Percentiles rank a stretch among this genome's conserved stretches.
Conservation (phyloP, 371 early-diverging fungal genomes). For the Mortierella sp. region DNA sequence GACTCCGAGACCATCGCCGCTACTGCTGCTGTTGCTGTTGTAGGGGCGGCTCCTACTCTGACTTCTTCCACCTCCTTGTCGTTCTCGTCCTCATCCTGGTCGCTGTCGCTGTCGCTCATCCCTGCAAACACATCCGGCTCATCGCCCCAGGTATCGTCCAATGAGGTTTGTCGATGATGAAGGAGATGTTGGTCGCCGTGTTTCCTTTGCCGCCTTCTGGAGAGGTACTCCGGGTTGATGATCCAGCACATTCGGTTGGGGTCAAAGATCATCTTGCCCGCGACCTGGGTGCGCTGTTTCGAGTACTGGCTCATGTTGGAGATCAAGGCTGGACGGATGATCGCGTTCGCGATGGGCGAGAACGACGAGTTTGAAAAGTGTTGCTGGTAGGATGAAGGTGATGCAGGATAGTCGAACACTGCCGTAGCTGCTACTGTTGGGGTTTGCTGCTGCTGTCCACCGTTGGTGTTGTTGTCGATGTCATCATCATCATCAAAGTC, state of each 20-base stretch:
- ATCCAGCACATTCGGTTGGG: conserved; percentile 48
- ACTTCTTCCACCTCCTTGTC: not conserved
- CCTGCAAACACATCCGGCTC: conserved; percentile 54
- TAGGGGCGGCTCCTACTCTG: not conserved
- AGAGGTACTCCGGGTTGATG: conserved; percentile 47
- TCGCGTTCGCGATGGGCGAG: not conserved
- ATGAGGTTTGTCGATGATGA: conserved; percentile 11
- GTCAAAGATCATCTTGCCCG: conserved; percentile 56
- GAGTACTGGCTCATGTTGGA: conserved; percentile 44
- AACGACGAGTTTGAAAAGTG: not conserved
- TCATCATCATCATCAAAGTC: conserved; percentile 28
- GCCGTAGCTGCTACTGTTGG: not conserved
- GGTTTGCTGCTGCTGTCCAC: not conserved
- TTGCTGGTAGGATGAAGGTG: conserved; percentile 2
- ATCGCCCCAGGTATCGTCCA: conserved; percentile 53
- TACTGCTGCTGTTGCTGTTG: not conserved
- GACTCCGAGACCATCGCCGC: not conserved
- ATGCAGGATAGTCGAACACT: not conserved
- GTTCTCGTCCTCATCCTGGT: conserved; percentile 16
- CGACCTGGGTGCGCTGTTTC: conserved; percentile 38
- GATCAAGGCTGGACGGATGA: conserved; percentile 46
- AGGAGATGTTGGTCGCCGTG: not conserved
- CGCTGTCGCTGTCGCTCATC: conserved; percentile 43
- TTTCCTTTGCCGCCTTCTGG: conserved; percentile 17
- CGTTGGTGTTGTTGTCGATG: not conserved